Evolutionary conservation across 2,329 filamentous ascomycete genomes (phyloP).

Genomic region (Hymenoscyphus fraxineus): DNA sequence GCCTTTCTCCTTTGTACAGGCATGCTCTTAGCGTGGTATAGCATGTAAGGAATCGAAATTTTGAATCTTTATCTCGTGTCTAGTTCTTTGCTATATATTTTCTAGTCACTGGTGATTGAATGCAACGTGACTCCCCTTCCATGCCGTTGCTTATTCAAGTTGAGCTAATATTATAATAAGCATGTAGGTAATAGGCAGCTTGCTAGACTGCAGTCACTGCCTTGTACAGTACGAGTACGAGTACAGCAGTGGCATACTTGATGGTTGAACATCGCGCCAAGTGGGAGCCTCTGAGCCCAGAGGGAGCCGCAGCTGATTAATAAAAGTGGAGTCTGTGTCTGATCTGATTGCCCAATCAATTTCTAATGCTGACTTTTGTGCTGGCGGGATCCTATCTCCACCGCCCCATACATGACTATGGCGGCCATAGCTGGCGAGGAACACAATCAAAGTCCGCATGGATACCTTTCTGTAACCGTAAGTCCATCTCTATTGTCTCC

Average conservation of each 20-base stretch:
- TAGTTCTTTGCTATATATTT: background rate
- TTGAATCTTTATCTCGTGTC: background rate
- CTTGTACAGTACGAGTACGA: background rate
- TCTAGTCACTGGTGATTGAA: too few relatives aligned
- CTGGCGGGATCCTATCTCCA: background rate
- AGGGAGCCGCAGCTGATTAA: conserved; percentile 3
- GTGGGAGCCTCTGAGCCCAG: background rate
- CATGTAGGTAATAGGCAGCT: too few relatives aligned
- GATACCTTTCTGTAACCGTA: background rate
- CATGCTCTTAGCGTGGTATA: conserved; percentile 1
- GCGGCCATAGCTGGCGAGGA: too few relatives aligned
- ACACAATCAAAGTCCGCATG: background rate
- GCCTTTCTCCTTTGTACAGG: background rate
- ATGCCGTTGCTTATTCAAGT: background rate
- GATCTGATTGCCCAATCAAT: background rate
- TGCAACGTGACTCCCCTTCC: too few relatives aligned
- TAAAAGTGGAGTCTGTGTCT: background rate
- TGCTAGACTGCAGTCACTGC: too few relatives aligned
- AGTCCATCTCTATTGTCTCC: conserved; percentile 1
- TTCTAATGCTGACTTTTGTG: background rate
- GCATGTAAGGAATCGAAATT: background rate
- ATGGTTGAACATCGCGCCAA: background rate
- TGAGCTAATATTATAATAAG: too few relatives aligned
- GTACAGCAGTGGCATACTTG: background rate
- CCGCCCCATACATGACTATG: background rate